phyloP scores from a whole-genome alignment of 2,329 filamentous ascomycete species.

The Penicillium olsonii region DNA sequence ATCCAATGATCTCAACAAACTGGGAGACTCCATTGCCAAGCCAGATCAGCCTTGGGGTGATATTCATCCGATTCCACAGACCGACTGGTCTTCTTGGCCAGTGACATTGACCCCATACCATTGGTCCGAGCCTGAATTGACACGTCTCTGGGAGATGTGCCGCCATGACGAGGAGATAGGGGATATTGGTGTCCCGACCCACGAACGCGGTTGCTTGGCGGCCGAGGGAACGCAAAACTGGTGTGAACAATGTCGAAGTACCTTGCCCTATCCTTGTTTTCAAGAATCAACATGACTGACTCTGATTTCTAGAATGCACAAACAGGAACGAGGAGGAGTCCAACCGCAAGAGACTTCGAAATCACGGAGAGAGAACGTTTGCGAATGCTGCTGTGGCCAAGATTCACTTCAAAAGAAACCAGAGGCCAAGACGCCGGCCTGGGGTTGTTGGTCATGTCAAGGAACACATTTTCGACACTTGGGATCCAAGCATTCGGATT shows the following conservation, averaged over 20 bases:
- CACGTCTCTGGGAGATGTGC: too few species aligned
- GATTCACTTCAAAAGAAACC: too few species aligned
- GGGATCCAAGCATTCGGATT: not conserved
- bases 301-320: not conserved
- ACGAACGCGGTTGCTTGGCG: not conserved
- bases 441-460: not conserved
- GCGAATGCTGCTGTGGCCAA: too few species aligned
- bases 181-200: not conserved
- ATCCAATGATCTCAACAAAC: too few species aligned
- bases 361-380: too few species aligned
- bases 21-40: too few species aligned
- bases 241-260: not conserved
- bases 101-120: too few species aligned
- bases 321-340: not conserved
- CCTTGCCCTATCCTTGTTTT: not conserved
- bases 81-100: too few species aligned
- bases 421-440: not conserved
- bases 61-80: too few species aligned
- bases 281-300: not conserved
- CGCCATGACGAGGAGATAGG: not conserved
- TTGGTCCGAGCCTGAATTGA: too few species aligned
- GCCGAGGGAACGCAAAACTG: not conserved
- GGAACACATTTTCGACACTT: not conserved
- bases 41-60: too few species aligned
- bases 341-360: too few species aligned